phyloP scores from a whole-genome alignment of 1,284 basidiomycete genomes.

The Ustilago shanxiensis region DNA sequence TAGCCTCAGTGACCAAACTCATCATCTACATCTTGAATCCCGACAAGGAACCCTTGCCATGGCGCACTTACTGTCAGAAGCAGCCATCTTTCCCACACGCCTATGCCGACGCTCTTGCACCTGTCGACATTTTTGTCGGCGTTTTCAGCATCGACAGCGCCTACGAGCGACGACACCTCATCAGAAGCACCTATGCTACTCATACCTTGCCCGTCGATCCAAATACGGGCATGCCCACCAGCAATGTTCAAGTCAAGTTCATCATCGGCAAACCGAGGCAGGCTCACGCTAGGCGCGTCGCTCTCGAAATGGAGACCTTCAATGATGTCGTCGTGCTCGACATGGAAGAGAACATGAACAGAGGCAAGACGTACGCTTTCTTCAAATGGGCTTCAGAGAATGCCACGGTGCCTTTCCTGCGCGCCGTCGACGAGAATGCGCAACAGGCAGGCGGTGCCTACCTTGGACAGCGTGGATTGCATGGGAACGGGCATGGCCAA shows the following conservation, averaged over 20 bases:
- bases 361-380: constrained; percentile 84
- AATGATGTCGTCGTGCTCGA: constrained; percentile 90
- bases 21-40: constrained; percentile 93
- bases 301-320: constrained; percentile 91
- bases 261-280: constrained; percentile 87
- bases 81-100: constrained; percentile 71
- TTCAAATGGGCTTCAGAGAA: constrained; percentile 90
- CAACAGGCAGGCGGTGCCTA: constrained; percentile 2
- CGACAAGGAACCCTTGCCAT: constrained; percentile 93
- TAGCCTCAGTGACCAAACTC: constrained; percentile 58
- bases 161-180: constrained; percentile 86
- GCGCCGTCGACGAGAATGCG: constrained; percentile 32
- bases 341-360: constrained; percentile 89
- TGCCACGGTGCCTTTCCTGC: constrained; percentile 83
- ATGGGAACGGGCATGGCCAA: constrained; percentile 40
- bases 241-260: constrained; percentile 89
- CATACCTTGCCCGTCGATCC: constrained; percentile 73
- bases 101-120: constrained; percentile 78
- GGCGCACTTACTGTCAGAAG: constrained; percentile 89
- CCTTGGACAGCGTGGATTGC: constrained; percentile 9
- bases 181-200: constrained; percentile 88
- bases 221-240: constrained; percentile 68
- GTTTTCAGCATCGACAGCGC: constrained; percentile 85
- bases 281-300: constrained; percentile 82
- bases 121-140: constrained; percentile 88